Evolutionary conservation across 2,329 filamentous ascomycete species (phyloP), one percentile per base, ranked within the genome.

Genomic region (Phoma sp.): DNA sequence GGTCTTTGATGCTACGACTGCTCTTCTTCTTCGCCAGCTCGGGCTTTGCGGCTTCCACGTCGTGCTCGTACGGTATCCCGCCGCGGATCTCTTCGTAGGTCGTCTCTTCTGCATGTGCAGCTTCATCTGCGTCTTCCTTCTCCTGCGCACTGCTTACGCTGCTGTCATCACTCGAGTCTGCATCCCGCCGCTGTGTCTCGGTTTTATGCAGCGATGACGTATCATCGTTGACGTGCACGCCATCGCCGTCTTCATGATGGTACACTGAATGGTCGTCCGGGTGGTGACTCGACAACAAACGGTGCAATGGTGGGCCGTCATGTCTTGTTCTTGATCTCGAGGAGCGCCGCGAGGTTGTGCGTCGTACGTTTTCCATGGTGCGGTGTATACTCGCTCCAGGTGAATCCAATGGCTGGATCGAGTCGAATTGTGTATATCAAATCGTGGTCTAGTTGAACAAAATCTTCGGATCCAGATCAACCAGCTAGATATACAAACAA

Each of bases 251-350:
- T 43, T 73, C 67, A 45, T 70, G 68, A 46, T 75, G 67, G 33
- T 74, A 73, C 1, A 74, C 68, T 7, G 68, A 73, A 33, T 71
- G 66, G 57, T 75, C 71, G 54, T 75, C 71, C 12, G 71, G 64
- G 22, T 72, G 69, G 43, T 72, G 66, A 10, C 50, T 64, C 3
- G 73, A 73, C 13, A 70, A 62, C 2, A 71, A 40, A 4, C 69
- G 67, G 19, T 72, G 60, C 21, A 74, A 51, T 27, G 63, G 58
- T 37, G 60, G 62, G 51, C 48, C 65, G 22, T 59, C 62, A 12
- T 66, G 63, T 6, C 67, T 58, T 29, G 69, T 71, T 49, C 56
- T 53, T 22, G 70, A 68, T n/a, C 67, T 64, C 22, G 53, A 56
- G 13, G 52, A 49, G 22, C 46, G 52, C 3, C 48, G 48, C 9